These are phyloP conservation scores for Trichophyton rubrum DNA, from an alignment of 2,329 filamentous ascomycete species.

Conservation along the genomic window DNA sequence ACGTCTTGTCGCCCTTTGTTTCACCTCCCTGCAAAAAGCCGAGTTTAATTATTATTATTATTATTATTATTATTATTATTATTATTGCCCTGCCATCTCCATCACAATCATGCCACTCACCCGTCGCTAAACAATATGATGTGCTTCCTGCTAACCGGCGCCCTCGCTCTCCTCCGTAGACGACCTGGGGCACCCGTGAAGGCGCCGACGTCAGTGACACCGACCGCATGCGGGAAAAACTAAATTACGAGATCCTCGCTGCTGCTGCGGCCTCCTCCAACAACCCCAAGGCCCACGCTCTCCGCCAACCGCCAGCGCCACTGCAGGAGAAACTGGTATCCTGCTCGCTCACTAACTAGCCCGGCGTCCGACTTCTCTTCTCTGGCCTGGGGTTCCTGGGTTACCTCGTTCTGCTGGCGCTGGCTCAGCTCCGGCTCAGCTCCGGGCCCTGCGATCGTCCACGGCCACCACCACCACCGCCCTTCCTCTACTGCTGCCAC, in stretches of 20 bases:
- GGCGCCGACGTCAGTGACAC: conserved; percentile 60
- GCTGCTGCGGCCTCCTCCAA: not conserved
- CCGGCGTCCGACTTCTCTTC: too few species aligned
- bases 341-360: not conserved
- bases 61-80: not conserved
- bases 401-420: too few species aligned
- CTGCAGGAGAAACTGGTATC: not conserved
- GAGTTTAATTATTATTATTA: not conserved
- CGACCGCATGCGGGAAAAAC: conserved; percentile 15
- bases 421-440: not conserved
- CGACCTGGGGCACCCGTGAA: conserved; percentile 80
- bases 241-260: not conserved
- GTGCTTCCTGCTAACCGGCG: too few species aligned
- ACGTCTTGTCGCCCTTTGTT: not conserved
- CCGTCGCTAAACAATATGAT: too few species aligned
- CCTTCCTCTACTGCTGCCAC: too few species aligned
- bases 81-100: not conserved
- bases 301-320: not conserved
- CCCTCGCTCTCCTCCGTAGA: conserved; percentile 40
- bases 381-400: too few species aligned
- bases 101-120: not conserved
- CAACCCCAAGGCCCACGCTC: not conserved
- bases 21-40: not conserved
- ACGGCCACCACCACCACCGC: not conserved
- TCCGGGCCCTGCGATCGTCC: not conserved